Evolutionary conservation across 768 basidiomycete genomes (phyloP), one percentile per base, ranked within the genome.

Genomic region (Suillus clintonianus): DNA sequence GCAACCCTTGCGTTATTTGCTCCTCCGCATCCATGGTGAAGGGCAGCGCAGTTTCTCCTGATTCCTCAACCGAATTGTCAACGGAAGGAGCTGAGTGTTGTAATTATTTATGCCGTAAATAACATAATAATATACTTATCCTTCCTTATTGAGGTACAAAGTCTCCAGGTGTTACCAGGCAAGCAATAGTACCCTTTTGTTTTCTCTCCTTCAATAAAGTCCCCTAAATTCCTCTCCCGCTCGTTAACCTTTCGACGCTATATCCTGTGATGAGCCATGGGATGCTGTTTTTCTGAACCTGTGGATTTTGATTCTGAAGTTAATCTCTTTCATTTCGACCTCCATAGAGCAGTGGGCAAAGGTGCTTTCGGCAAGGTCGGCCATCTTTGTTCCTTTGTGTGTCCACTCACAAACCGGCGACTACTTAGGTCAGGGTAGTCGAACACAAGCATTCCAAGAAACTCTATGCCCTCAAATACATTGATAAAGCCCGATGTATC

Each of bases 361-460:
- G 97, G 97, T 51, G 95, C 97, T 30, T 99, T 99, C 81, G 97
- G 97, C 76, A 99, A 98, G 89, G 96, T 95, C 75, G 54, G 61
- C 65, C 62, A 36, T 36, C 37, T 34, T 32, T 45, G 32, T 61
- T 59, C 37, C 59, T 60, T 62, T 62, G 55, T 41, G 5, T 58
- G 53, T 60, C 43, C 50, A 65, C 34, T 45, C 66, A 51, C 45
- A 62, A 64, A 64, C 62, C 58, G 51, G 51, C n/a, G 51, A 34
- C 51, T 42, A 34, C 37, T 59, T 59, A 97, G 95, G 96, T 99
- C 75, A 88, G 96, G 72, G 95, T 98, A 53, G 94, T 99, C 65
- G 95, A 98, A 76, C 95, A 97, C 81, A 97, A 97, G 76, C 88
- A 89, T 72, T 87, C 92, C 2, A 95, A 95, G 74, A 87, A 94